A percentile compares a stretch with the other conserved stretches of the same genome.
phyloP scores from a whole-genome alignment of 192 early-diverging fungal species.

The Entomortierella lignicola region DNA sequence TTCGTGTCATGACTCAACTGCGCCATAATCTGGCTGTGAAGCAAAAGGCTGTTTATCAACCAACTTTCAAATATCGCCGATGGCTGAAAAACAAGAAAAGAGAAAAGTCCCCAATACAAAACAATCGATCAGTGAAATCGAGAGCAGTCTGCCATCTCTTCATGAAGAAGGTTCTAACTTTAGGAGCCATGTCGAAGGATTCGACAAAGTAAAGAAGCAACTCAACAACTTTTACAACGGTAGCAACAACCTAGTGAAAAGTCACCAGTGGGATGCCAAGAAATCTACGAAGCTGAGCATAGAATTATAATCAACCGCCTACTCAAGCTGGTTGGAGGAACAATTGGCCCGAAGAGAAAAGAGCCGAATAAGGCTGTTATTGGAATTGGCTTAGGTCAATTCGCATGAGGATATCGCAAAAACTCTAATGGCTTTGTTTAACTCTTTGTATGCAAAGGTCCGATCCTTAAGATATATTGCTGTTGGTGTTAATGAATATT shows the following conservation, averaged over 20 bases:
- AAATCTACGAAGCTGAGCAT: not conserved
- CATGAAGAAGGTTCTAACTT: not conserved
- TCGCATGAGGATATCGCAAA: not conserved
- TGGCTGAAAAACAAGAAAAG: not conserved
- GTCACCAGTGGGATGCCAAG: conserved; percentile 2
- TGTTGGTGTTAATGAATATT: conserved; percentile 21
- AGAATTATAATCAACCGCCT: not conserved
- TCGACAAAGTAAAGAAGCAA: not conserved
- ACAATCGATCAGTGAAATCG: not conserved
- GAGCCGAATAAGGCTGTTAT: conserved; percentile 10
- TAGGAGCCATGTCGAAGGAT: not conserved
- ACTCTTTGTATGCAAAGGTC: not conserved
- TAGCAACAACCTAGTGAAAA: conserved; percentile 1
- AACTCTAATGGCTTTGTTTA: not conserved
- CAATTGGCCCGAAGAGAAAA: not conserved
- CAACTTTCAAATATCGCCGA: not conserved
- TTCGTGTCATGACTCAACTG: not conserved
- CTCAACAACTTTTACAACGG: conserved; percentile 8
- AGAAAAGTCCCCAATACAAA: not conserved
- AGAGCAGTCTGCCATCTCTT: not conserved
- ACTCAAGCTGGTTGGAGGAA: conserved; percentile 3
- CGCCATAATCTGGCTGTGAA: conserved; percentile 11
- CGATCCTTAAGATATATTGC: conserved; percentile 7
- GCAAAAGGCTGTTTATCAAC: conserved; percentile 8
- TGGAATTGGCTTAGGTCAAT: conserved; percentile 15